Evolutionary conservation across 2,329 filamentous ascomycete species (phyloP).

Genomic region (Oidium heveae): DNA sequence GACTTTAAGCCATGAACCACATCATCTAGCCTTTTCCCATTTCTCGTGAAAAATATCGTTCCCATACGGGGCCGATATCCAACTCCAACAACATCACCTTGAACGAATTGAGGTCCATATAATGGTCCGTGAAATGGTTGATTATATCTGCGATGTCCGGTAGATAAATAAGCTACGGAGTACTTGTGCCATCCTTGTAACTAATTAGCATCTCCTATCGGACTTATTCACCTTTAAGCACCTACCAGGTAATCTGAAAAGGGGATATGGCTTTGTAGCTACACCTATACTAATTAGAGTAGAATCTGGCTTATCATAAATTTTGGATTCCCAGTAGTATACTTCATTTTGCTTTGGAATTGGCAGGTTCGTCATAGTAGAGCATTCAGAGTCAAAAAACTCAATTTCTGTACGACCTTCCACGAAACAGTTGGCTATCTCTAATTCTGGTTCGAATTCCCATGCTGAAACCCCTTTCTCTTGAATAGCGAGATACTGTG

Average conservation of each 20-base stretch:
- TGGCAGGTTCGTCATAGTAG: slow-evolving; percentile 56
- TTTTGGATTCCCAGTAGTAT: slow-evolving; percentile 98
- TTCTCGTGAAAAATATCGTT: slow-evolving; percentile 92
- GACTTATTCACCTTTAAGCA: not conserved
- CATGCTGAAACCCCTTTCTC: slow-evolving; percentile 98
- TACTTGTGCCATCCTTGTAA: slow-evolving; percentile 62
- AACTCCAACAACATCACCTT: slow-evolving; percentile 88
- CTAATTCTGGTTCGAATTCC: slow-evolving; percentile 97
- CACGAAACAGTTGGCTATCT: slow-evolving; percentile 97
- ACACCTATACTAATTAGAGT: slow-evolving; percentile 79
- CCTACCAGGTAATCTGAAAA: slow-evolving; percentile 81
- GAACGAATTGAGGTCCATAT: slow-evolving; percentile 66
- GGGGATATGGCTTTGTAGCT: slow-evolving; percentile 86
- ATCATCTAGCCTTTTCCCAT: slow-evolving; percentile 91
- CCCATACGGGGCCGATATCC: slow-evolving; percentile 87
- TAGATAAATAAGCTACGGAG: slow-evolving; percentile 77
- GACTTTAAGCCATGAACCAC: slow-evolving; percentile 78
- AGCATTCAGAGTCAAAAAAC: slow-evolving; percentile 95
- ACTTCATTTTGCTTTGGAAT: slow-evolving; percentile 98
- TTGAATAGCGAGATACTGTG: slow-evolving; percentile 92
- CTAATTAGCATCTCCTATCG: not conserved
- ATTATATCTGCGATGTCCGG: slow-evolving; percentile 67
- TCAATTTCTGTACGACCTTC: slow-evolving; percentile 92
- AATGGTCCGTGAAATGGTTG: slow-evolving; percentile 62
- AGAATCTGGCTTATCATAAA: slow-evolving; percentile 86